These are phyloP conservation scores for Penicillium hordei DNA, from an alignment of 2,329 filamentous ascomycete species.

Conservation along the genomic window DNA sequence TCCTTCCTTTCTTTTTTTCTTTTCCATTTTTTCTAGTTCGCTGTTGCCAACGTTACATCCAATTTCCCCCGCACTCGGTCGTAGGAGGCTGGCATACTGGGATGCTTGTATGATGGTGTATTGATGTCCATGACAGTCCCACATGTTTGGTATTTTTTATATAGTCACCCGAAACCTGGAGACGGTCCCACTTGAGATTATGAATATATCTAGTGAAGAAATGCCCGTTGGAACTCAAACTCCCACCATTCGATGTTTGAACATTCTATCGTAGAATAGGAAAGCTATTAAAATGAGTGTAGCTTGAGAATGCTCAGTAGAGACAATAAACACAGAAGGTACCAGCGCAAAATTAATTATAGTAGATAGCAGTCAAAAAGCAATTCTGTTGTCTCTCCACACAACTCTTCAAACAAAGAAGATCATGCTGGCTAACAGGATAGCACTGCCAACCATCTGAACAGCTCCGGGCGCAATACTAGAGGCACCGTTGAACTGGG, in stretches of 20 bases:
- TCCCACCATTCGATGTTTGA: not conserved
- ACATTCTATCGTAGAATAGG: not conserved
- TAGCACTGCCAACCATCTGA: conserved; percentile 1
- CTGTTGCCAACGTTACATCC: conserved; percentile 1
- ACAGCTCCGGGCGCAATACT: not conserved
- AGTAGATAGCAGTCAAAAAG: not conserved
- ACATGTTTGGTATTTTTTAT: not conserved
- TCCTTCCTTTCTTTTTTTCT: not conserved
- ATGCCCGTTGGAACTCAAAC: not conserved
- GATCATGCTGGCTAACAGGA: not conserved
- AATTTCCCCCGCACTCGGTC: not conserved
- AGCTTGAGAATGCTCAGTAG: not conserved
- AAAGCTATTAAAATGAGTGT: not conserved
- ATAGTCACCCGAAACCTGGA: not conserved
- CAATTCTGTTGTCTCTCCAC: not conserved
- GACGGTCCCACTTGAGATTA: not conserved
- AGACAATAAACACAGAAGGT: not conserved
- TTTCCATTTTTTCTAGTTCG: not conserved
- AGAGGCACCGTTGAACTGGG: not conserved
- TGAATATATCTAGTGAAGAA: not conserved
- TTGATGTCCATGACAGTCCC: not conserved
- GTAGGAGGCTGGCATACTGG: not conserved
- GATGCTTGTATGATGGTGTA: not conserved
- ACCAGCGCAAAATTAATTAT: not conserved
- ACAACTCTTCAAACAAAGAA: conserved; percentile 1